Evolutionary conservation across 2,329 filamentous ascomycete genomes (phyloP), one percentile per base, ranked within the genome.

Genomic region (Fusarium torulosum): DNA sequence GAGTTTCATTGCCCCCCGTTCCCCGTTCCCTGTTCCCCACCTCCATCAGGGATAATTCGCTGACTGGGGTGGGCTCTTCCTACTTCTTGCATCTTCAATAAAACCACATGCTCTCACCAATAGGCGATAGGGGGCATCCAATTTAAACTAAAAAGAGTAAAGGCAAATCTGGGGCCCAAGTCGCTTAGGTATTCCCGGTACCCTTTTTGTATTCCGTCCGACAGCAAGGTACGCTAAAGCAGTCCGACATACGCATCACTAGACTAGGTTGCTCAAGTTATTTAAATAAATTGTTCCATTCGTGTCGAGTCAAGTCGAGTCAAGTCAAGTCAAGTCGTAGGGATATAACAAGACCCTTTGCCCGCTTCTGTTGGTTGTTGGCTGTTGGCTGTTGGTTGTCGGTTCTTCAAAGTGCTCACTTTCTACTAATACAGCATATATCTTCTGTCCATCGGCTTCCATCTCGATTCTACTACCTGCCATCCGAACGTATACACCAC

Each of bases 191-290:
- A 54, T 61, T 51, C 29, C 63, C 70, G 70, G 70, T 57, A 53
- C 65, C 44, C 55, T 70, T 70, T 73, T 69, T 73, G 59, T 66
- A 43, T 63, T 47, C 71, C 71, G 71, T 49, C 64, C 68, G 68
- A 67, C 56, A 54, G 19, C 56, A 61, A 62, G 59, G 55, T 71
- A 55, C 45, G 43, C 49, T 63, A 57, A 56, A 19, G 43, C 21
- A 56, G 58, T 62, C 42, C 56, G 42, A 65, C 56, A 40, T 5
- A 11, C 27, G 27, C n/a, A 7, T 23, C 23, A 23, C 14, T 13
- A 25, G 29, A 42, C 47, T 41, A 43, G 43, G 57, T 59, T 47
- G 53, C 31, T 37, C 58, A 56, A 63, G 58, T 49, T 65, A 53
- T 67, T 66, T 67, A 58, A 51, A 59, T 51, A 55, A 57, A 47